Evolutionary conservation across 2,329 filamentous ascomycete species (phyloP).

Genomic region (Fusarium sp.): DNA sequence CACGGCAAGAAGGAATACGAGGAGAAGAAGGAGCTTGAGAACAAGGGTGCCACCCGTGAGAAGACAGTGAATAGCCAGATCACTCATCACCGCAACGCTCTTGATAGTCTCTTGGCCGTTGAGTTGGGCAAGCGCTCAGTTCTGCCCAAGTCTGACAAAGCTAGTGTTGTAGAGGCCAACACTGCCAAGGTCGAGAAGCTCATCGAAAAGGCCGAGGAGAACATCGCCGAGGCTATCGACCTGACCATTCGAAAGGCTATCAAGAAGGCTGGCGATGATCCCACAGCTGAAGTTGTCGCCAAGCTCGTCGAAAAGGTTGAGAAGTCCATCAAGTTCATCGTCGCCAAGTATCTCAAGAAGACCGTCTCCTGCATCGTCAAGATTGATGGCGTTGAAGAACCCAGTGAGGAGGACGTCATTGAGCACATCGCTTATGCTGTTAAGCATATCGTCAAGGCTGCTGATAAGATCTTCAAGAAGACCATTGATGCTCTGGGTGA

Average conservation of each 20-base stretch:
- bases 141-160: neutral
- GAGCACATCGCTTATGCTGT: conserved; percentile 3
- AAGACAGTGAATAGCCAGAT: neutral
- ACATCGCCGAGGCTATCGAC: conserved; percentile 1
- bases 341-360: conserved; percentile 15
- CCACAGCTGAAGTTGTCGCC: neutral
- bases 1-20: neutral
- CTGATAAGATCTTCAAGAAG: conserved; percentile 11
- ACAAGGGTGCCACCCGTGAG: neutral
- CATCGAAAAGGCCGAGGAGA: conserved; percentile 5
- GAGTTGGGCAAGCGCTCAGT: conserved; percentile 6
- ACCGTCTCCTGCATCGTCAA: neutral
- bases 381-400: conserved; percentile 4
- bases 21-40: neutral
- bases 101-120: neutral
- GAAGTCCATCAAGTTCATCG: neutral
- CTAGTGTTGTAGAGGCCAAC: conserved; percentile 1
- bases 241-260: conserved; percentile 4
- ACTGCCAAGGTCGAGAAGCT: conserved; percentile 14
- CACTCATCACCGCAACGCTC: neutral
- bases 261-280: neutral
- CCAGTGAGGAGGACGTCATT: neutral
- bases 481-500: conserved; percentile 5
- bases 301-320: conserved; percentile 10
- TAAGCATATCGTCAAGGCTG: neutral